Conservation (phyloP, 2,329 filamentous ascomycete species). For the Aspergillus niger region DNA sequence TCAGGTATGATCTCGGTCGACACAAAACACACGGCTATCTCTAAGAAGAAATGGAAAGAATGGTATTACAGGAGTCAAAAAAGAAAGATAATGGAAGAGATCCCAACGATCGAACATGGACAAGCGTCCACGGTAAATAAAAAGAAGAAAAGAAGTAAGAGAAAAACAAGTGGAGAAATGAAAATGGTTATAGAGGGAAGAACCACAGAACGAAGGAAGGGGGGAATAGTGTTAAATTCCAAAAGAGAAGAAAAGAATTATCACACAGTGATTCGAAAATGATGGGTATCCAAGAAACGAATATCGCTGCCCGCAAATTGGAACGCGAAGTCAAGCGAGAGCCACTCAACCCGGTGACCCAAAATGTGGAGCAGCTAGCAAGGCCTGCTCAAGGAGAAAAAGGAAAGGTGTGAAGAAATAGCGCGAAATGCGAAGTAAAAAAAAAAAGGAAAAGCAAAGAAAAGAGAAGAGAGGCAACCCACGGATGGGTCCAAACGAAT, state of each 20-base stretch:
- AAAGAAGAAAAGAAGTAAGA: slow-evolving; percentile 4
- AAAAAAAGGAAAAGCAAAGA: slow-evolving; percentile 9
- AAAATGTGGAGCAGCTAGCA: slow-evolving; percentile 12
- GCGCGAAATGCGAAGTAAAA: not conserved
- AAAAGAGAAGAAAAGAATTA: slow-evolving; percentile 14
- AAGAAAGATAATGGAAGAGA: slow-evolving; percentile 7
- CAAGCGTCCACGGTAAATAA: not conserved
- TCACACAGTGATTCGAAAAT: slow-evolving; percentile 28
- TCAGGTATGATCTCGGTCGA: slow-evolving; percentile 18
- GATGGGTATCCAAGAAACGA: slow-evolving; percentile 29
- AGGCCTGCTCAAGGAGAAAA: slow-evolving; percentile 21
- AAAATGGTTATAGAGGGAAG: slow-evolving; percentile 1
- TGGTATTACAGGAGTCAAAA: slow-evolving; percentile 11
- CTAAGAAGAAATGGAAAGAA: slow-evolving; percentile 12
- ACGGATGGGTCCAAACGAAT: slow-evolving; percentile 3
- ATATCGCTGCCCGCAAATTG: slow-evolving; percentile 22
- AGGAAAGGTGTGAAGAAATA: slow-evolving; percentile 15
- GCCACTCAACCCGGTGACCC: not conserved
- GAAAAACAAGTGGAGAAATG: slow-evolving; percentile 9
- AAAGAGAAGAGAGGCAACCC: slow-evolving; percentile 11
- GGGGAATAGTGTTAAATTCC: not conserved
- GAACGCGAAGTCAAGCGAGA: not conserved
- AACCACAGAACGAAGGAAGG: slow-evolving; percentile 3
- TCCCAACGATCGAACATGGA: not conserved
- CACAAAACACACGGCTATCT: slow-evolving; percentile 9